Evolutionary conservation across 768 basidiomycete species (phyloP).

Genomic region (Termitomyces sp.): DNA sequence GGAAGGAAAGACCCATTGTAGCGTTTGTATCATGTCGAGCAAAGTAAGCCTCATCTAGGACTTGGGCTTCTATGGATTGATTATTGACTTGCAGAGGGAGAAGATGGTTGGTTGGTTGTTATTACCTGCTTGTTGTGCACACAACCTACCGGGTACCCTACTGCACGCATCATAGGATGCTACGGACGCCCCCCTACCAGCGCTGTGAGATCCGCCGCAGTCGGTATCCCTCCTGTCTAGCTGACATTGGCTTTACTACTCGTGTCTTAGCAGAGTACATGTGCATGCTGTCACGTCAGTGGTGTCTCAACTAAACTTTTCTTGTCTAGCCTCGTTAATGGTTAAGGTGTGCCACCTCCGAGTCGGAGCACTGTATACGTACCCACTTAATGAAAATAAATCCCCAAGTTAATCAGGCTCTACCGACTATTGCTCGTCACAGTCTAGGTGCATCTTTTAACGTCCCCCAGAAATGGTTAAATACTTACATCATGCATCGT

Average conservation of each 20-base stretch:
- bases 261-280: not conserved
- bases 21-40: not conserved
- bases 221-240: too few relatives aligned
- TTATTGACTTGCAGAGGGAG: too few relatives aligned
- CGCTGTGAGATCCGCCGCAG: too few relatives aligned
- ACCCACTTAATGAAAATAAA: not conserved
- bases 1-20: not conserved
- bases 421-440: too few relatives aligned
- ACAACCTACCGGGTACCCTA: too few relatives aligned
- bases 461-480: not conserved
- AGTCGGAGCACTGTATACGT: not conserved
- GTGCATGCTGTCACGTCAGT: not conserved
- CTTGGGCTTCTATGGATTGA: not conserved
- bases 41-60: not conserved
- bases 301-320: not conserved
- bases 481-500: not conserved
- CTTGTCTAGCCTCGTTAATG: not conserved
- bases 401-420: not conserved
- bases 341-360: not conserved
- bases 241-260: not conserved
- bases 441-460: not conserved
- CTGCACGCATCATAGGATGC: too few relatives aligned
- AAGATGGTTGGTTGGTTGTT: too few relatives aligned
- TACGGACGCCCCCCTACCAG: too few relatives aligned
- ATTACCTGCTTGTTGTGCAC: too few relatives aligned